phyloP scores from a whole-genome alignment of 2,329 filamentous ascomycete genomes.

The Xylaria sp. region DNA sequence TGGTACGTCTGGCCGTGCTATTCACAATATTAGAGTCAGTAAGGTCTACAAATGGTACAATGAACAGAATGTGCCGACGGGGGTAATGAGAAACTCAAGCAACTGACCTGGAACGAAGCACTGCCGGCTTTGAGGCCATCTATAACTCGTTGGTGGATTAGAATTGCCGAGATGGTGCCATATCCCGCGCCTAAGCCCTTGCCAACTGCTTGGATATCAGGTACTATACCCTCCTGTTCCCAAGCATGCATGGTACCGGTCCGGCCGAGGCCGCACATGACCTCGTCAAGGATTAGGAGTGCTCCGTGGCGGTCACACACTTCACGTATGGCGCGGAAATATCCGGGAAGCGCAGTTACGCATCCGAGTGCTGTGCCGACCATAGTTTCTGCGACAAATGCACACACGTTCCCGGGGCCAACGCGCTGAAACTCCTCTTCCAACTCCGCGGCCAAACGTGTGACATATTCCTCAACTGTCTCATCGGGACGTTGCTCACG shows the following conservation, averaged over 20 bases:
- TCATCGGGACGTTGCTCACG: constrained; percentile 58
- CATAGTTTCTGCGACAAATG: constrained; percentile 74
- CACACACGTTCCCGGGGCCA: constrained; percentile 69
- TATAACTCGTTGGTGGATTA: constrained; percentile 57
- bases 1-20: constrained; percentile 66
- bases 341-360: constrained; percentile 65
- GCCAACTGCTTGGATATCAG: constrained; percentile 67
- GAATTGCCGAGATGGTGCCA: constrained; percentile 62
- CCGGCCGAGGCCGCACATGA: constrained; percentile 64
- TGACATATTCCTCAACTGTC: constrained; percentile 62
- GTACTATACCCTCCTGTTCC: constrained; percentile 56
- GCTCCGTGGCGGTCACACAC: constrained; percentile 70
- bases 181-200: constrained; percentile 69
- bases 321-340: constrained; percentile 66
- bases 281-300: constrained; percentile 67
- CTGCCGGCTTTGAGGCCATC: constrained; percentile 40
- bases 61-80: too few species aligned
- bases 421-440: constrained; percentile 68
- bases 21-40: too few species aligned
- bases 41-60: too few species aligned
- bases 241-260: constrained; percentile 59
- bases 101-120: too few species aligned
- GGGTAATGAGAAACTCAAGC: too few species aligned
- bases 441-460: constrained; percentile 66
- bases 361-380: constrained; percentile 66